Evolutionary conservation across 805 yeast species (phyloP), one percentile per base, ranked within the genome.

Genomic region (Metschnikowia cerradonensis): DNA sequence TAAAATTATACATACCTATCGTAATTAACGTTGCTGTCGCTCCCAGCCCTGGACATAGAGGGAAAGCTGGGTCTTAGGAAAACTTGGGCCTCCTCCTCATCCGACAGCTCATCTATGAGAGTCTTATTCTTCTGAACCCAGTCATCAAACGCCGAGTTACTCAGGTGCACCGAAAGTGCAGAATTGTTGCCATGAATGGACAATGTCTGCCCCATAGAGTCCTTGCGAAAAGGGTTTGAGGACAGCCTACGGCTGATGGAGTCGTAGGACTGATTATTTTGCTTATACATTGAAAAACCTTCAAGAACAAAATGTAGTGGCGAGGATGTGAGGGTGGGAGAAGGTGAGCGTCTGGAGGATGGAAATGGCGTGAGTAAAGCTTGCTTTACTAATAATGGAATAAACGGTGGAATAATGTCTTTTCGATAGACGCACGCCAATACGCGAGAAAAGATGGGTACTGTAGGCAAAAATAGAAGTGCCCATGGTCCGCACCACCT

Each of bases 151-250:
- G 60, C 59, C 17, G 58, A 50, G 37, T 45, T 49, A 26, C 37
- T 46, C 58, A 41, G 51, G 40, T 51, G 49, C 39, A 38, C 51
- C 41, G 61, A 48, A 8, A 47, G 42, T 2, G 35, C 39, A 8
- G 51, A 43, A 17, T 49, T 26, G 34, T 30, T 26, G n/a, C 54
- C 48, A 19, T 37, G 48, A 20, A 37, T 45, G 17, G 48, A 23
- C 30, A 36, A 22, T 11, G 10, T 37, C 23, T 45, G 50, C 32
- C 51, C 36, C 45, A 13, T 48, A 11, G 46, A 23, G 33, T 34
- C 51, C 40, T 36, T 41, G 61, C 92, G 77, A 66, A 86, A 86
- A n/a, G 92, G 92, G 58, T 86, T 86, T 2, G 83, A 72, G 6
- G 90, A 84, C 48, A 83, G 67, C 55, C 82, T 64, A 58, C 79